phyloP scores from a whole-genome alignment of 768 basidiomycete species.

The Leccinum obscurum region DNA sequence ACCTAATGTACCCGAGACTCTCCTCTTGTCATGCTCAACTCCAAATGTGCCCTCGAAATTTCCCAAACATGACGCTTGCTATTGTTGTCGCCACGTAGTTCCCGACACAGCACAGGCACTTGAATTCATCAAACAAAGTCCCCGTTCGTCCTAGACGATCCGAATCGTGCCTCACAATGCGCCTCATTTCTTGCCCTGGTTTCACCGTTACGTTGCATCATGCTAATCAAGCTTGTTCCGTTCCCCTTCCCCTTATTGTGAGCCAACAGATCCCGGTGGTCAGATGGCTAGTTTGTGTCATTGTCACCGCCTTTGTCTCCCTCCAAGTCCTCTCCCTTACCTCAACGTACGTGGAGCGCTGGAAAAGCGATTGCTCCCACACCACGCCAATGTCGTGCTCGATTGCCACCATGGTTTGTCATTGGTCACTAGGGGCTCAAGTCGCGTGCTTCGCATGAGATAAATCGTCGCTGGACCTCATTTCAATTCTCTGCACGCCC shows the following conservation, averaged over 20 bases:
- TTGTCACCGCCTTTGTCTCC: conserved; percentile 2
- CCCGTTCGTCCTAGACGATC: conserved; percentile 3
- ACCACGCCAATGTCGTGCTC: conserved; percentile 24
- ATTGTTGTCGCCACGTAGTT: conserved; percentile 9
- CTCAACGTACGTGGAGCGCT: conserved; percentile 4
- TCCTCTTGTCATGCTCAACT: conserved; percentile 13
- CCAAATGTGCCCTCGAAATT: not conserved
- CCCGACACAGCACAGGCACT: conserved; percentile 5
- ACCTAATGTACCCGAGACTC: conserved; percentile 20
- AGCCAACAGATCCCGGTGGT: conserved; percentile 3
- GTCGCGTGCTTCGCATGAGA: conserved; percentile 24
- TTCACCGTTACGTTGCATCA: conserved; percentile 12
- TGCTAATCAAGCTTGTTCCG: not conserved
- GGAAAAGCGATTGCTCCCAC: conserved; percentile 21
- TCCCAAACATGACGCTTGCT: conserved; percentile 4
- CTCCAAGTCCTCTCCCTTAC: not conserved
- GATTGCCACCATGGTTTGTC: conserved; percentile 13
- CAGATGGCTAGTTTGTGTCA: not conserved
- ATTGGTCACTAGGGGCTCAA: conserved; percentile 18
- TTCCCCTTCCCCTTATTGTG: conserved; percentile 8
- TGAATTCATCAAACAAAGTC: not conserved
- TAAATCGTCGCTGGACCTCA: conserved; percentile 8
- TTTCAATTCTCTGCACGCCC: conserved; percentile 6
- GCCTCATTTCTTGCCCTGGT: conserved; percentile 15
- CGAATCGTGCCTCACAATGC: not conserved